Percentiles rank a stretch among this genome's conserved stretches.
Conservation (phyloP, 148 eudicot species). For the Nepenthes mirabilis region DNA sequence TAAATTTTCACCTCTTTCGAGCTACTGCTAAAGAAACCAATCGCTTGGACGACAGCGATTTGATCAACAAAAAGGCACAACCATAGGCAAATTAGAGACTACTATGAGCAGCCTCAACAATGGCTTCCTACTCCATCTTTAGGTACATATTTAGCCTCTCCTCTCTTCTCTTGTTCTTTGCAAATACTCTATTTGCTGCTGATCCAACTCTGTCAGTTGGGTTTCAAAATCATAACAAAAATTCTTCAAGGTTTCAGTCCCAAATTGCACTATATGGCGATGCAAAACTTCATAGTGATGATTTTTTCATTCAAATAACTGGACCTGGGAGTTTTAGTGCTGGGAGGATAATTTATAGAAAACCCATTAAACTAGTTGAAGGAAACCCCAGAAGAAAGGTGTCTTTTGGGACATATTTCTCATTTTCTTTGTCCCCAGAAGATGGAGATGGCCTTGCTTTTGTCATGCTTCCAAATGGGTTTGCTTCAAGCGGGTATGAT, state of each 20-base stretch:
- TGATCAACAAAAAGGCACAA: background rate
- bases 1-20: slow-evolving; percentile 8
- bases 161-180: slow-evolving; percentile 21
- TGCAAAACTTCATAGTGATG: slow-evolving; percentile 32
- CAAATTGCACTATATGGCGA: slow-evolving; percentile 46
- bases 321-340: slow-evolving; percentile 31
- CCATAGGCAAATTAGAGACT: background rate
- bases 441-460: slow-evolving; percentile 59
- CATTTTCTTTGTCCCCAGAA: slow-evolving; percentile 46
- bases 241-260: slow-evolving; percentile 33
- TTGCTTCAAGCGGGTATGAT: slow-evolving; percentile 27
- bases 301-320: slow-evolving; percentile 34
- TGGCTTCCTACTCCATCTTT: slow-evolving; percentile 19
- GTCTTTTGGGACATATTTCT: slow-evolving; percentile 59
- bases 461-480: slow-evolving; percentile 37
- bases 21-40: background rate
- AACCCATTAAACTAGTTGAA: slow-evolving; percentile 41
- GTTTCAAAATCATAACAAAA: slow-evolving; percentile 31
- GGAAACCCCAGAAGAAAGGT: slow-evolving; percentile 21
- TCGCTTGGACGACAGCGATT: background rate
- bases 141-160: slow-evolving; percentile 24
- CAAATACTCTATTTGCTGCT: slow-evolving; percentile 9
- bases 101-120: slow-evolving; percentile 11
- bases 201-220: slow-evolving; percentile 32
- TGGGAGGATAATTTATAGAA: slow-evolving; percentile 55